Evolutionary conservation across 192 early-diverging fungal species (phyloP).

Genomic region (Entomortierella lignicola): DNA sequence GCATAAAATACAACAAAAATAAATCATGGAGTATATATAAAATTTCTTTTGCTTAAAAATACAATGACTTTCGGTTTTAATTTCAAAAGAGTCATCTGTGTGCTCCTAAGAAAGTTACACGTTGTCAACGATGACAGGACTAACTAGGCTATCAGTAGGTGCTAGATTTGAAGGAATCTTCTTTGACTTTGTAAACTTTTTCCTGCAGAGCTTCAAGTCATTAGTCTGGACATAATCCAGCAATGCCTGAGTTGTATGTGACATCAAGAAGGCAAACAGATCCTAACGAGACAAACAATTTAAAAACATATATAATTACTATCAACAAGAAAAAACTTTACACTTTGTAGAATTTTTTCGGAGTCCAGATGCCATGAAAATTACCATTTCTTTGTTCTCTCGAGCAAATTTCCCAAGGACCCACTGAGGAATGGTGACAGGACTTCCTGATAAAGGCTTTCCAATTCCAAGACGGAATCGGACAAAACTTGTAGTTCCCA

Average conservation of each 20-base stretch:
- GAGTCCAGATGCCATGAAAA: no score
- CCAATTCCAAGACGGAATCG: constrained; percentile 70
- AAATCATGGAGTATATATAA: no score
- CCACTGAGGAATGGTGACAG: constrained; percentile 57
- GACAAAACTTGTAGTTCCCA: constrained; percentile 64
- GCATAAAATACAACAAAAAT: no score
- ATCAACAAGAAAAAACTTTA: not conserved
- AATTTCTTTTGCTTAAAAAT: no score
- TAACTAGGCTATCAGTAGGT: constrained; percentile 46
- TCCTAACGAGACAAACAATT: constrained; percentile 39
- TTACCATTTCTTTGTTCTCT: constrained; percentile 68
- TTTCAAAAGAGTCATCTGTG: no score
- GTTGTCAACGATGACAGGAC: constrained; percentile 49
- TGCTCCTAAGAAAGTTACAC: constrained; percentile 17
- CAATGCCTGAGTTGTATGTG: constrained; percentile 63
- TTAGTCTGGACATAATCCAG: constrained; percentile 62
- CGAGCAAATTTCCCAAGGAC: constrained; percentile 60
- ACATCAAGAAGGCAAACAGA: constrained; percentile 64
- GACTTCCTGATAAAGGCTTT: constrained; percentile 51
- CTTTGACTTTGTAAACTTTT: constrained; percentile 65
- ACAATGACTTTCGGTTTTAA: no score
- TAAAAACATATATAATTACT: no score
- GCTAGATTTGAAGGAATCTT: constrained; percentile 65
- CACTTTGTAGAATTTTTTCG: no score
- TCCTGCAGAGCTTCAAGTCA: constrained; percentile 65